Conservation (phyloP, 257 asterid species). For the Penstemon newberryi region DNA sequence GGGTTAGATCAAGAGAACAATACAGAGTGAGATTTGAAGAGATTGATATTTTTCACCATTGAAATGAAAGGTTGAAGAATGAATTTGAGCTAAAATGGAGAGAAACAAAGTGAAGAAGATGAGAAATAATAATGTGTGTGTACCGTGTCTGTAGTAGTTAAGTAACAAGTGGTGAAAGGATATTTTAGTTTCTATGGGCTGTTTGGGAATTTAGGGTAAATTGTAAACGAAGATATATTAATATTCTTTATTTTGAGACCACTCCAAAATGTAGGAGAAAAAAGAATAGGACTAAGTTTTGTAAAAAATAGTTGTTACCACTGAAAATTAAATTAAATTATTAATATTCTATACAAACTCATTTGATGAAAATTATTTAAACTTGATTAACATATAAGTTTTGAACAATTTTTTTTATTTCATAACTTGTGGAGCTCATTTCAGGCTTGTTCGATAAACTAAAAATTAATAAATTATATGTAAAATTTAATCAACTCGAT, state of each 20-base stretch:
- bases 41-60: conserved; percentile 24
- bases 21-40: conserved; percentile 40
- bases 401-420: no score
- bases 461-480: no score
- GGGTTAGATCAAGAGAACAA: conserved; percentile 43
- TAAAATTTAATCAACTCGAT: no score
- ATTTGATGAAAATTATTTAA: no score
- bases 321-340: no score
- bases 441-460: no score
- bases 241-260: neutral
- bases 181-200: conserved; percentile 36
- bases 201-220: conserved; percentile 51
- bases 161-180: conserved; percentile 28
- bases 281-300: neutral
- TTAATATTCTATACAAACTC: no score
- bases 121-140: conserved; percentile 26
- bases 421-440: no score
- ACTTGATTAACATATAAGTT: no score
- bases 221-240: conserved; percentile 37
- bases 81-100: conserved; percentile 24
- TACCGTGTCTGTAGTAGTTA: neutral
- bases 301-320: no score
- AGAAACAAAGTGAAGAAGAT: conserved; percentile 42
- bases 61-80: conserved; percentile 30
- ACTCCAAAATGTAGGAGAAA: neutral